Conservation (phyloP, 768 basidiomycete genomes). For the Agaricus subrufescens region DNA sequence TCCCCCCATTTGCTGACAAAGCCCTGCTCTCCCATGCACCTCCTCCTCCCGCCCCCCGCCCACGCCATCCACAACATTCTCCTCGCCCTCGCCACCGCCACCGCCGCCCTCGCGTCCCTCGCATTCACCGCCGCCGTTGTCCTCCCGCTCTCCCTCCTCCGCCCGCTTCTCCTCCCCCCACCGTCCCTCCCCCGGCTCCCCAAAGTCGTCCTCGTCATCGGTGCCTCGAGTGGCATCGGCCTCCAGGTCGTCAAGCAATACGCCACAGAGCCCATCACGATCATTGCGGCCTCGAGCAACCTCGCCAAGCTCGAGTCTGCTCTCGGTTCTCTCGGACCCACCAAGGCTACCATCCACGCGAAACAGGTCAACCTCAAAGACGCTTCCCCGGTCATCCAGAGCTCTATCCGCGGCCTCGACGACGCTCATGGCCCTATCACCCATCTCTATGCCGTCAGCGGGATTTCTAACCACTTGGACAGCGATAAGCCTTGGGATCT, state of each 20-base stretch:
- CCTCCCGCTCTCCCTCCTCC: too few species aligned
- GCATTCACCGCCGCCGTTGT: too few species aligned
- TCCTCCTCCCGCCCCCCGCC: background rate
- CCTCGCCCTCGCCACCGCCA: too few species aligned
- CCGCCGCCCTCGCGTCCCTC: too few species aligned
- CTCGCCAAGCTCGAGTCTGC: slow-evolving; percentile 16
- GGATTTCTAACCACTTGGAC: slow-evolving; percentile 21
- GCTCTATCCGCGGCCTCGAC: slow-evolving; percentile 17
- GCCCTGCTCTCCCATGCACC: background rate
- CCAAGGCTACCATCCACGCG: too few species aligned
- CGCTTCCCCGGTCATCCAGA: background rate
- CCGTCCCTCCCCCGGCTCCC: too few species aligned
- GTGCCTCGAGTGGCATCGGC: slow-evolving; percentile 19
- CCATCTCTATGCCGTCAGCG: slow-evolving; percentile 25
- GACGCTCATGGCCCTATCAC: slow-evolving; percentile 25
- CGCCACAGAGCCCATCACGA: slow-evolving; percentile 17
- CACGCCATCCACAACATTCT: too few species aligned
- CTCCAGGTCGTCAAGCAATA: slow-evolving; percentile 25
- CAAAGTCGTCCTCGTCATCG: too few species aligned
- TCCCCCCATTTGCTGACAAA: background rate
- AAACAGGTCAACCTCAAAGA: too few species aligned
- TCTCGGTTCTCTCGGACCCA: slow-evolving; percentile 14
- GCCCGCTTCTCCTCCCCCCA: too few species aligned
- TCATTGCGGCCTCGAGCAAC: slow-evolving; percentile 20
- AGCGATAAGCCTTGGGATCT: slow-evolving; percentile 15